phyloP scores from a whole-genome alignment of 2,329 filamentous ascomycete genomes.

The Colletotrichum cereale region DNA sequence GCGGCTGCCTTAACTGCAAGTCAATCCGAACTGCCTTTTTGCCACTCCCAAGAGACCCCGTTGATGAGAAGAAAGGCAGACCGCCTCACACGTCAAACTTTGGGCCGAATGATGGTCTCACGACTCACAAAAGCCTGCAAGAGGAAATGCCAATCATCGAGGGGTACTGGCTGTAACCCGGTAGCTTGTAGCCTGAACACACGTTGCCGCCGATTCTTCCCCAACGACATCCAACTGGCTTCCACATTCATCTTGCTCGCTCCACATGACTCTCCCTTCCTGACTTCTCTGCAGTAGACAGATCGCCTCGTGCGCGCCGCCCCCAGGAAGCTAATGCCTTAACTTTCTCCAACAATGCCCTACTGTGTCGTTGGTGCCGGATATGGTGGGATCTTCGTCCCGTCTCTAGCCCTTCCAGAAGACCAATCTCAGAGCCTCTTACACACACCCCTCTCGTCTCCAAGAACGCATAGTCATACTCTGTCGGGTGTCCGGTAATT shows the following conservation, averaged over 20 bases:
- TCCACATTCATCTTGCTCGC: not conserved
- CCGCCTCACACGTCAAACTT: not conserved
- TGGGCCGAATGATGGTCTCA: not conserved
- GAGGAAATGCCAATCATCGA: not conserved
- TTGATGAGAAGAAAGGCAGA: not conserved
- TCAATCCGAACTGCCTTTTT: not conserved
- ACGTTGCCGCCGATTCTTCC: not conserved
- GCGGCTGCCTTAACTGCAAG: slow-evolving; percentile 6
- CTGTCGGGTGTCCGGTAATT: slow-evolving; percentile 25
- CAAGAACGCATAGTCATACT: slow-evolving; percentile 15
- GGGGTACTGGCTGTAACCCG: not conserved
- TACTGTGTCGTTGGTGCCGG: not conserved
- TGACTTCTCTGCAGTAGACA: not conserved
- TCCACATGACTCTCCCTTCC: not conserved
- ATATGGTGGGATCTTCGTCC: slow-evolving; percentile 9
- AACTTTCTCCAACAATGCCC: slow-evolving; percentile 3
- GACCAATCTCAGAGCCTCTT: slow-evolving; percentile 24
- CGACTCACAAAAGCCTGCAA: not conserved
- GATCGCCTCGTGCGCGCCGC: not conserved
- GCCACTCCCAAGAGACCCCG: not conserved
- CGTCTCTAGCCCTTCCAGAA: not conserved
- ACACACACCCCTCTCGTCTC: slow-evolving; percentile 21
- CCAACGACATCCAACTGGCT: not conserved
- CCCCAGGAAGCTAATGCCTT: not conserved
- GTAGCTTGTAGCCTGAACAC: not conserved